Evolutionary conservation across 345 rosid species (phyloP).

Genomic region (Eucalyptus viminalis): DNA sequence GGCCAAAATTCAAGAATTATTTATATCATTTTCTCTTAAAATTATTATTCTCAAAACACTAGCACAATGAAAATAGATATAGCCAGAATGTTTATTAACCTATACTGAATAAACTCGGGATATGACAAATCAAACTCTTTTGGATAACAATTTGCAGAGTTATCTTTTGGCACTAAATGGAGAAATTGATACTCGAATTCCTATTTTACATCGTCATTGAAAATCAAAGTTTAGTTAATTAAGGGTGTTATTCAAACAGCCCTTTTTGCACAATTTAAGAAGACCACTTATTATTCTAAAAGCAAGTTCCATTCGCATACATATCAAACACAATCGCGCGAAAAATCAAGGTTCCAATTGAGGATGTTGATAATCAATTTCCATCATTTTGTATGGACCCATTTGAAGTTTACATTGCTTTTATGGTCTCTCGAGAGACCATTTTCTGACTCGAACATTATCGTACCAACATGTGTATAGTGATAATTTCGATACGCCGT

Average conservation of each 20-base stretch:
- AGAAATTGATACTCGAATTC: neutral
- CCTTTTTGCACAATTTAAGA: neutral
- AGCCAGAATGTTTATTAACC: neutral
- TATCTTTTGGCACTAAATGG: neutral
- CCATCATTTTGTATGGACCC: neutral
- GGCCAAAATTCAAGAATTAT: too few species aligned
- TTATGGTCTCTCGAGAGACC: neutral
- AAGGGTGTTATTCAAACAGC: neutral
- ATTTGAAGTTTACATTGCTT: neutral
- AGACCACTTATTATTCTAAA: neutral
- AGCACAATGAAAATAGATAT: neutral
- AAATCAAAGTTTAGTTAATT: neutral
- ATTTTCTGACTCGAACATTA: neutral
- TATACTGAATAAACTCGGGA: neutral
- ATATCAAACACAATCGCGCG: accelerated
- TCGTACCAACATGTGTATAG: neutral
- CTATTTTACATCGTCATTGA: neutral
- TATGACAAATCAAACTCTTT: neutral
- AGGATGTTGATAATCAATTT: neutral
- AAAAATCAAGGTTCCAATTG: neutral
- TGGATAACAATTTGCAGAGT: neutral
- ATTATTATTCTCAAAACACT: neutral
- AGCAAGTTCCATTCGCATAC: neutral
- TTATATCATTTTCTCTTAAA: too few species aligned
- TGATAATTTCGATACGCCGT: accelerated